phyloP scores from a whole-genome alignment of 2,329 filamentous ascomycete genomes.

The Phaeomoniella chlamydospora region DNA sequence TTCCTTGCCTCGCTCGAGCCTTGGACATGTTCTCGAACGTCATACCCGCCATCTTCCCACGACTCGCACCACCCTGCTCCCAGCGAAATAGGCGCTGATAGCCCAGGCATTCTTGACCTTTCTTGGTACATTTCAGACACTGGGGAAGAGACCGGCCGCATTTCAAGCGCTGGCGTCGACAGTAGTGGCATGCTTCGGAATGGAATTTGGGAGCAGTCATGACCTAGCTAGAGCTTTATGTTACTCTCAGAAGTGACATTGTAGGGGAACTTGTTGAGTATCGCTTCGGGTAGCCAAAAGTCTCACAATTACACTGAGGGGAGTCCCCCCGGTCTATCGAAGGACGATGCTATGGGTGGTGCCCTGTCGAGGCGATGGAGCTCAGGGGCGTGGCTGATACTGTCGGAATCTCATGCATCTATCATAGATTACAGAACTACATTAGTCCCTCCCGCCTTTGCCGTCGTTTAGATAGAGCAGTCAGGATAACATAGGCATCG shows the following conservation, averaged over 20 bases:
- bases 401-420: background rate
- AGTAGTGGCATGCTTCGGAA: constrained; percentile 22
- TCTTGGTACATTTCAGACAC: constrained; percentile 26
- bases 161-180: constrained; percentile 26
- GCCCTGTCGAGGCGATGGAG: background rate
- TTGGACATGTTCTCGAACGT: constrained; percentile 26
- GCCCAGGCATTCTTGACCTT: constrained; percentile 26
- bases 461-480: background rate
- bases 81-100: constrained; percentile 27
- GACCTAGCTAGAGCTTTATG: background rate
- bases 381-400: background rate
- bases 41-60: constrained; percentile 37
- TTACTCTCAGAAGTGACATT: background rate
- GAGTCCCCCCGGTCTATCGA: background rate
- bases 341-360: background rate
- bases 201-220: constrained; percentile 1
- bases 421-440: too few species aligned
- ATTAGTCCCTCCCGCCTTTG: background rate
- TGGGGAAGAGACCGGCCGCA: constrained; percentile 26
- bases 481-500: background rate
- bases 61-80: constrained; percentile 28
- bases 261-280: background rate
- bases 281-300: background rate
- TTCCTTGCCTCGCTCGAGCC: constrained; percentile 3
- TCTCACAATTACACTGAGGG: background rate